Evolutionary conservation across 108 stramenopile genomes (phyloP).

Genomic region (Fragilariopsis cylindrus): DNA sequence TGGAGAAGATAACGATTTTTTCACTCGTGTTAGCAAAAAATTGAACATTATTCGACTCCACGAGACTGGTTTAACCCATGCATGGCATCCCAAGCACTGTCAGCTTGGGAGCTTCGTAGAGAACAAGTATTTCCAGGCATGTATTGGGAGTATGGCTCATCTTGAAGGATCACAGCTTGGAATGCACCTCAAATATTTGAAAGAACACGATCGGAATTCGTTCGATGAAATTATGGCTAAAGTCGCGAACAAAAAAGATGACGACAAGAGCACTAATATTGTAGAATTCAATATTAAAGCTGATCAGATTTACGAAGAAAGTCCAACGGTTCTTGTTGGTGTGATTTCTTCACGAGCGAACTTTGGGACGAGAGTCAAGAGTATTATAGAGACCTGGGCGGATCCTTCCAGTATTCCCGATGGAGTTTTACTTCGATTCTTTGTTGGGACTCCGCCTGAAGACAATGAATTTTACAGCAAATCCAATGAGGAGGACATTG

Average conservation of each 20-base stretch:
- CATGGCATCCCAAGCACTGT: conserved; percentile 18
- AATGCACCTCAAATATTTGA: conserved; percentile 20
- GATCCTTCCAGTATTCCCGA: conserved; percentile 3
- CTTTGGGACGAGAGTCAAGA: conserved; percentile 15
- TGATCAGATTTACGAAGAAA: conserved; percentile 4
- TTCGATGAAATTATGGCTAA: conserved; percentile 17
- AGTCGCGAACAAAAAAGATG: not conserved
- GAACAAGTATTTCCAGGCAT: conserved; percentile 11
- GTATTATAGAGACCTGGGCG: conserved; percentile 29
- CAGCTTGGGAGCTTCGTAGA: conserved; percentile 14
- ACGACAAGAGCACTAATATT: conserved; percentile 9
- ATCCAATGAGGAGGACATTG: conserved; percentile 19
- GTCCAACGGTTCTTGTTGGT: conserved; percentile 16
- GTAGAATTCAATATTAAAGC: not conserved
- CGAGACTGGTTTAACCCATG: conserved; percentile 25
- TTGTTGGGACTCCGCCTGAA: conserved; percentile 20
- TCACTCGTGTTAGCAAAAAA: conserved; percentile 13
- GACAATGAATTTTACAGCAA: conserved; percentile 14
- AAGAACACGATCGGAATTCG: conserved; percentile 1
- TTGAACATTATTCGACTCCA: conserved; percentile 30
- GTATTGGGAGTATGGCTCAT: conserved; percentile 25
- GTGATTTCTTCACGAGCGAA: conserved; percentile 27
- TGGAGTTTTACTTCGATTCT: conserved; percentile 15
- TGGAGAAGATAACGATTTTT: conserved; percentile 32
- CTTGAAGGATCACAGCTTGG: conserved; percentile 32